Base-by-base conservation (phyloP, 2,329 filamentous ascomycete species). In the Nigrograna mackinnonii region DNA sequence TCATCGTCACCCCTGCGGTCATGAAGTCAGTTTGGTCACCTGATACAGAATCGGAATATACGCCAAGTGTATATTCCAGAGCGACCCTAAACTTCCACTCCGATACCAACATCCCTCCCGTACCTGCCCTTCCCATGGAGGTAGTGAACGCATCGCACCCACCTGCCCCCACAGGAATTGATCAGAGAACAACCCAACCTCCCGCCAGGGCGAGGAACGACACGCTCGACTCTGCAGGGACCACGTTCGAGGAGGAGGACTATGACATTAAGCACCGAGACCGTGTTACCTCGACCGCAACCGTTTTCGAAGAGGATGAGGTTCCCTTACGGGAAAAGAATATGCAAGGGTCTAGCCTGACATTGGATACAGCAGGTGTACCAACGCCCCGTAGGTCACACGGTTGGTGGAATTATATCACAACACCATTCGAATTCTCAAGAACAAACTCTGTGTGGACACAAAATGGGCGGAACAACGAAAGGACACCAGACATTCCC, bases 381-480 rank as follows among this genome's bases (percentile, higher is more conserved):
- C 80, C 79, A 30, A 80, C 79, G 20, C 77, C 74, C 31, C 78
- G 80, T 9, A 77, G 76, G 41, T 85, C 84, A 19, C 76, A 78
- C 46, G 87, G 87, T 16, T 91, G 87, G 86, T 91, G 87, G 87
- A 87, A 89, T 55, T 78, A 87, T 51, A 82, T 91, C 41, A 84
- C 80, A 6, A 87, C 86, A 1, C 87, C 87, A 0, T 90, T 90
- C 56, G 59, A 66, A 18, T 57, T 61, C 39, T 63, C 73, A 47
- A 50, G 67, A 35, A 51, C 62, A 55, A 57, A 67, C 43, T 55
- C 61, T 37, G 59, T 67, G 39, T 71, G 64, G 57, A 61, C 60
- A 4, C 55, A 60, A 37, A 52, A 46, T 19, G 59, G 51, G 6
- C 50, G 46, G 5, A 48, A 52, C 9, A 49, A 28, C 0, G 52